phyloP scores from a whole-genome alignment of 768 basidiomycete genomes.

The Crassisporium funariophilum region DNA sequence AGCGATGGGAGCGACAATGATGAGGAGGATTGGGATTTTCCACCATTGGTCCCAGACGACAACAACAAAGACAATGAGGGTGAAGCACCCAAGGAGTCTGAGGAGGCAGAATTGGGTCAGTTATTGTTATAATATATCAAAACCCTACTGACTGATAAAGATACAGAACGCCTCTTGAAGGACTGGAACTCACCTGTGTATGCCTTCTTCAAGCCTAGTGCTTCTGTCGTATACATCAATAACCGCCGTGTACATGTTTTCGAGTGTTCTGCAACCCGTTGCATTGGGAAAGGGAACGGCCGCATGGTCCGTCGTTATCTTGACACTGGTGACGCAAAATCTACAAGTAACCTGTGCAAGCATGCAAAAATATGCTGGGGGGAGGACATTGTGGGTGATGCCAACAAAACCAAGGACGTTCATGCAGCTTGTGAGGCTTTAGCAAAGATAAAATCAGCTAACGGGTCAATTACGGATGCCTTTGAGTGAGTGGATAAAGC shows the following conservation, averaged over 20 bases:
- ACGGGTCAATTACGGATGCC: conserved; percentile 6
- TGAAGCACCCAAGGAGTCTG: not conserved
- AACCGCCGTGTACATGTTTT: conserved; percentile 1
- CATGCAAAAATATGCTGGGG: conserved; percentile 33
- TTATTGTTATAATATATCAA: not conserved
- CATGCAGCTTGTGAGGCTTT: not conserved
- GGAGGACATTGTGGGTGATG: conserved; percentile 17
- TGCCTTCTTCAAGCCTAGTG: conserved; percentile 7
- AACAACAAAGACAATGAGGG: too few relatives aligned
- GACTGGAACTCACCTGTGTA: conserved; percentile 2
- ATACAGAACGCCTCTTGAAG: not conserved
- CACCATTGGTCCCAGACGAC: conserved; percentile 4
- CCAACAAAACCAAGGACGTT: conserved; percentile 8
- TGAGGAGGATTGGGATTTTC: too few relatives aligned
- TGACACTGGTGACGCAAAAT: conserved; percentile 10
- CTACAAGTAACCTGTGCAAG: conserved; percentile 23
- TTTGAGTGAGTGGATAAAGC: conserved; percentile 3
- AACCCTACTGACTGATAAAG: not conserved
- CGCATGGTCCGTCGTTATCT: conserved; percentile 6
- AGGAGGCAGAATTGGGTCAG: not conserved
- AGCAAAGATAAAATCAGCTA: not conserved
- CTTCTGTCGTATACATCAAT: not conserved
- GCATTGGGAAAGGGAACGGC: not conserved
- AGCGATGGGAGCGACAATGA: conserved; percentile 4
- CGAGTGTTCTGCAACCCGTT: conserved; percentile 3